phyloP scores from a whole-genome alignment of 495 filamentous ascomycete species.

The Xylona heveae region DNA sequence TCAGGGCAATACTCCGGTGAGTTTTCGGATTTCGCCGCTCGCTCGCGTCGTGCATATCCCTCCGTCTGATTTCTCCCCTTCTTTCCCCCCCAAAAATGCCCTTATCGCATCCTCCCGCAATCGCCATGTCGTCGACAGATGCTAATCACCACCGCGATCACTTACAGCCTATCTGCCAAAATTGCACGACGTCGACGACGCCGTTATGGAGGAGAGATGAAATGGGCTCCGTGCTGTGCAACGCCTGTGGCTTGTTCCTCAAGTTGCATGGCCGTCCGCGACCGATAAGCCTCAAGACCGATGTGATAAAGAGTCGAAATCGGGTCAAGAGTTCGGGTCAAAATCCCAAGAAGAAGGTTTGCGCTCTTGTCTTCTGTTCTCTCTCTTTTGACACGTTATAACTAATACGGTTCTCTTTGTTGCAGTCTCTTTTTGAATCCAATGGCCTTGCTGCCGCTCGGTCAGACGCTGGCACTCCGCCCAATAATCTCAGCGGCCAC shows the following conservation, averaged over 20 bases:
- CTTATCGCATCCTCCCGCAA: constrained; percentile 8
- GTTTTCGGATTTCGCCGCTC: constrained; percentile 11
- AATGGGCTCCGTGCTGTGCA: constrained; percentile 91
- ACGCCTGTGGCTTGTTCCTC: constrained; percentile 90
- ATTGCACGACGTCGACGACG: constrained; percentile 88
- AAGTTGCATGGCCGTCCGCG: constrained; percentile 88
- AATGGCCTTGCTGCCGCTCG: constrained; percentile 35
- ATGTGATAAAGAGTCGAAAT: constrained; percentile 99
- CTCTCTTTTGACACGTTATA: neutral
- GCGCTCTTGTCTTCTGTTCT: constrained; percentile 9
- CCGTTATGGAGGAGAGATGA: constrained; percentile 96
- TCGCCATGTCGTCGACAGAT: constrained; percentile 32
- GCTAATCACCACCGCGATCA: constrained; percentile 34
- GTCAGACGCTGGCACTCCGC: constrained; percentile 32
- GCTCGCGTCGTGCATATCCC: neutral
- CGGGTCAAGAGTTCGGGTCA: constrained; percentile 82
- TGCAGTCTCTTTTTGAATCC: constrained; percentile 29
- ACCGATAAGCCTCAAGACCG: constrained; percentile 92
- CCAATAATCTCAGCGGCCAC: constrained; percentile 27
- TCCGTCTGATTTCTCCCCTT: constrained; percentile 1
- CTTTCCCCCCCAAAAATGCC: constrained; percentile 7
- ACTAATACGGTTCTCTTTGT: constrained; percentile 7
- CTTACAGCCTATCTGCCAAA: constrained; percentile 88
- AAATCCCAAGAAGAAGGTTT: constrained; percentile 75
- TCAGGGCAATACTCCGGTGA: constrained; percentile 44